Base-by-base conservation (phyloP, 768 basidiomycete species). In the Paxillus rubicundulus region DNA sequence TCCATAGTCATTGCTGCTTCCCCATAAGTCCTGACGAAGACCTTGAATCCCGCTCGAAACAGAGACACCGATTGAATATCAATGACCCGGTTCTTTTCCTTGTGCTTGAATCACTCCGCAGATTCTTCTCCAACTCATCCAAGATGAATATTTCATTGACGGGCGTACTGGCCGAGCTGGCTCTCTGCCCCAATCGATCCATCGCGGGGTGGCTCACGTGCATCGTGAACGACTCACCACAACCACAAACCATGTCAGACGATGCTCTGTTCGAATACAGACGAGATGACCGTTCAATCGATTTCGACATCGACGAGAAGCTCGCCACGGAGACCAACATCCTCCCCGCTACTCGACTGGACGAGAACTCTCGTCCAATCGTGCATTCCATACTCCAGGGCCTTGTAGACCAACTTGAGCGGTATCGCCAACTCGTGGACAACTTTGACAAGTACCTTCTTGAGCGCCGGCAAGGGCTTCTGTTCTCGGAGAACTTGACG, bases 191-290 rank as follows among this genome's bases (percentile, higher is more conserved):
- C 4, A 78, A 90, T 64, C 81, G 94, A 7, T 91, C 89, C 2
- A 74, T 97, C 21, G 82, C 86, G 0, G 93, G 94, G 1, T 98
- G 94, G 94, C 66, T 97, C 42, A 86, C 91, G 1, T 90, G 89
- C 63, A 77, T 77, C 12, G 55, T 72, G 5, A 75, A 70, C 47
- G 80, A 86, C 10, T 57, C 63, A 14, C 55, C 60, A 8, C 65
- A 55, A 20, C 33, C 47, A 50, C 56, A 43, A 21, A 27, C 18
- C 13, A 21, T 9, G 42, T 56, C 38, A 18, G 56, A 63, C 41
- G 45, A 55, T 52, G 41, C 50, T 30, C 28, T 20, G 45, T 16
- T 21, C 12, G 73, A 75, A 33, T 77, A 80, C 54, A 83, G 84
- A 55, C 82, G 80, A 14, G 91, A 93, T 56, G 91, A 94, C 65